A percentile compares a stretch with the other conserved stretches of the same genome.
phyloP scores from a whole-genome alignment of 2,329 filamentous ascomycete species.

The Lecanosticta acicola region DNA sequence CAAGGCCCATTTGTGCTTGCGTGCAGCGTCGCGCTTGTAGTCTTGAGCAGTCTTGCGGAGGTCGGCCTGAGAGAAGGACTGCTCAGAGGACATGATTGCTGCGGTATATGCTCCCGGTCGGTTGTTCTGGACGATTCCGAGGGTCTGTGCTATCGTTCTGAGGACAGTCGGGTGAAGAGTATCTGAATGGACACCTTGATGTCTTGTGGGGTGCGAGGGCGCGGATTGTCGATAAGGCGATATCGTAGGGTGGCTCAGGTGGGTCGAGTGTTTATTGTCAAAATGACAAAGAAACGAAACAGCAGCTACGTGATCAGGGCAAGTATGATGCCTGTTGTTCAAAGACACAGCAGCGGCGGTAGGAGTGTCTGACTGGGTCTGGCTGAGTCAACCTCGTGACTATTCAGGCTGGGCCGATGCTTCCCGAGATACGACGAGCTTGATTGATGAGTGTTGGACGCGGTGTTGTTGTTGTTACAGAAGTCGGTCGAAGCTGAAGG shows the following conservation, averaged over 20 bases:
- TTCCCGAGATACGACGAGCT: not conserved
- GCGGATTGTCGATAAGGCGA: slow-evolving; percentile 4
- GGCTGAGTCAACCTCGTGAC: not conserved
- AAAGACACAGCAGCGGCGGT: not conserved
- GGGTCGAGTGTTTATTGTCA: slow-evolving; percentile 7
- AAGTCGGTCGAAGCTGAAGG: not conserved
- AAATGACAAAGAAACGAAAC: slow-evolving; percentile 13
- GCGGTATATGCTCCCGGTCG: slow-evolving; percentile 4
- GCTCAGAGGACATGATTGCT: slow-evolving; percentile 41
- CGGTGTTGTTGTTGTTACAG: not conserved
- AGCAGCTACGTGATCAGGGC: slow-evolving; percentile 11
- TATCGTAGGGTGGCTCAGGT: slow-evolving; percentile 4
- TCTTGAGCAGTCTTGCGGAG: slow-evolving; percentile 51
- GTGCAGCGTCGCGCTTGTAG: slow-evolving; percentile 47
- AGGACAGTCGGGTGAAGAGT: slow-evolving; percentile 1
- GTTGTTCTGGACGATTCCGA: slow-evolving; percentile 2
- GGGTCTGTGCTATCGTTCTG: slow-evolving; percentile 1
- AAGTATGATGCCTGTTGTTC: not conserved
- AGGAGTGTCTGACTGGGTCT: not conserved
- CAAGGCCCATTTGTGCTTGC: slow-evolving; percentile 48
- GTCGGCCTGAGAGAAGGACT: slow-evolving; percentile 46
- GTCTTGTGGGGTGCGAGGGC: slow-evolving; percentile 8
- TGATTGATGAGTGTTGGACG: not conserved
- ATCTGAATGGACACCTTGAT: slow-evolving; percentile 22
- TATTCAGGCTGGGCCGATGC: not conserved